Percentiles rank a stretch among this genome's conserved stretches.
phyloP scores from a whole-genome alignment of 768 basidiomycete genomes.

The Chalciporus piperatus region DNA sequence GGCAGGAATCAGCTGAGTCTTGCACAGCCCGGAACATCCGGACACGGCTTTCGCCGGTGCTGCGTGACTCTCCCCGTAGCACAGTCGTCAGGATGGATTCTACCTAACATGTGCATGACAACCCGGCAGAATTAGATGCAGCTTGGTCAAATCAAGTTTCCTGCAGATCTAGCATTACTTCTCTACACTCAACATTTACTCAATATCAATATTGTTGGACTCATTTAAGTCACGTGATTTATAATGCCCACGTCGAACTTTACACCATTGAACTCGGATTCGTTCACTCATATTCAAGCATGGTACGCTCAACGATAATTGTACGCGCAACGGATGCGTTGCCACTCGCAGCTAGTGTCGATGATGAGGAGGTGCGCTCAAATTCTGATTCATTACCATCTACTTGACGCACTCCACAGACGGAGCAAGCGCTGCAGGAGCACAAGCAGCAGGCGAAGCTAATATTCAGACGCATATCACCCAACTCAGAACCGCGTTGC shows the following conservation, averaged over 20 bases:
- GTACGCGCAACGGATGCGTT: constrained; percentile 84
- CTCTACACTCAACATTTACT: too few relatives aligned
- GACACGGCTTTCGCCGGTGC: too few relatives aligned
- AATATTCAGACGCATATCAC: constrained; percentile 90
- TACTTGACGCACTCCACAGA: constrained; percentile 46
- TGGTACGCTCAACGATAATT: constrained; percentile 87
- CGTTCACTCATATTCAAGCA: constrained; percentile 31
- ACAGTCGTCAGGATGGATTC: too few relatives aligned
- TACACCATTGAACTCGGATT: too few relatives aligned
- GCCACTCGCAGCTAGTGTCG: constrained; percentile 92
- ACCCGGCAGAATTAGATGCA: too few relatives aligned
- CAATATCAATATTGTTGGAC: too few relatives aligned
- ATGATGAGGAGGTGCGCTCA: constrained; percentile 84
- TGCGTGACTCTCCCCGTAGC: too few relatives aligned
- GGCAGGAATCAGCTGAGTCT: too few relatives aligned
- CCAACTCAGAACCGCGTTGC: constrained; percentile 92
- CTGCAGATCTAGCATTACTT: too few relatives aligned
- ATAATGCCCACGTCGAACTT: not conserved
- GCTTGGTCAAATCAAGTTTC: too few relatives aligned
- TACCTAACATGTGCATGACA: too few relatives aligned
- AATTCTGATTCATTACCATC: not conserved
- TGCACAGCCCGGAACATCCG: too few relatives aligned
- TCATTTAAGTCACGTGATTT: constrained; percentile 9
- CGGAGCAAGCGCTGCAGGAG: constrained; percentile 90
- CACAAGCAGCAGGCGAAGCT: constrained; percentile 99